phyloP scores from a whole-genome alignment of 768 basidiomycete species.

The Pleurotus cornucopiae region DNA sequence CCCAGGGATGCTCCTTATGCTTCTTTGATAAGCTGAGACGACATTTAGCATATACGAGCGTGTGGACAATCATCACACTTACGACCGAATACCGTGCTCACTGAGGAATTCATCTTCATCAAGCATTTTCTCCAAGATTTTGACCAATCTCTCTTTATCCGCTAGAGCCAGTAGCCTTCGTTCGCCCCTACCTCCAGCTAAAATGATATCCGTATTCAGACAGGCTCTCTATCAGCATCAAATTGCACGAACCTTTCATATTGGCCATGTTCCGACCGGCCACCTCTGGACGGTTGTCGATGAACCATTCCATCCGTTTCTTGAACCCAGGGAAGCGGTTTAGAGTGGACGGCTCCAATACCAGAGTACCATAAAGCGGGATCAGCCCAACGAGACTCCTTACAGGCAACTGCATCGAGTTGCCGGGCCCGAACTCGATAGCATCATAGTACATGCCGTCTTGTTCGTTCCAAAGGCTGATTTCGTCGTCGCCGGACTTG shows the following conservation, averaged over 20 bases:
- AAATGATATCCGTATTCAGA: constrained; percentile 5
- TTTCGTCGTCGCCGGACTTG: constrained; percentile 69
- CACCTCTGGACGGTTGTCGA: constrained; percentile 86
- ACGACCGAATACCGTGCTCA: constrained; percentile 95
- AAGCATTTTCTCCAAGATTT: constrained; percentile 93
- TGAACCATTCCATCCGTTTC: constrained; percentile 98
- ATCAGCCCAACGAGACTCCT: constrained; percentile 97
- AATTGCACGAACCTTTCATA: constrained; percentile 63
- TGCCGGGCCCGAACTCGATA: constrained; percentile 78
- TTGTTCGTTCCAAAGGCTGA: constrained; percentile 91
- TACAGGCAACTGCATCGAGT: constrained; percentile 88
- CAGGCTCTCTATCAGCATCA: not conserved
- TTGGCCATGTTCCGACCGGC: constrained; percentile 93
- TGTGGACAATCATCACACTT: constrained; percentile 26
- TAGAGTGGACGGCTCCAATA: constrained; percentile 84
- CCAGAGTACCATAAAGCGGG: constrained; percentile 91
- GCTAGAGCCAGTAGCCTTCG: constrained; percentile 86
- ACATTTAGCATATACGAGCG: not conserved
- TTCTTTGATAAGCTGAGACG: constrained; percentile 70
- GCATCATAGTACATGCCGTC: constrained; percentile 99
- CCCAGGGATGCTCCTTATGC: constrained; percentile 92
- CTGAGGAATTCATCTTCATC: constrained; percentile 97
- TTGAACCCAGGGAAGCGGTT: constrained; percentile 97
- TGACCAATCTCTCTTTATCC: constrained; percentile 83
- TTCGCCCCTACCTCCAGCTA: constrained; percentile 71